phyloP scores from a whole-genome alignment of 1,139 yeast genomes.

The Hanseniaspora gamundiae region DNA sequence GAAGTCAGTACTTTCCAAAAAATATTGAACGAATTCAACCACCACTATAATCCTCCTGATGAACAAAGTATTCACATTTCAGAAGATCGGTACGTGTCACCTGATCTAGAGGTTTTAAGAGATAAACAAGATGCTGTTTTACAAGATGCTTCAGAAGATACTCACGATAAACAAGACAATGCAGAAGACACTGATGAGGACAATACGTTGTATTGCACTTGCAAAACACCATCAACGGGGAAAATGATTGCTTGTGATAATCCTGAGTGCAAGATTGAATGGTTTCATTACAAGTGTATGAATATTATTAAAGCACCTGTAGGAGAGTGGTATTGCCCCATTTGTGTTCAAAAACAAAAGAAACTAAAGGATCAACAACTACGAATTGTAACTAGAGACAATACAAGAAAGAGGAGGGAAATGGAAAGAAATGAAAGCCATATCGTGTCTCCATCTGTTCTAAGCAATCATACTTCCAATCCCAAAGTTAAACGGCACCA shows the following conservation, averaged over 20 bases:
- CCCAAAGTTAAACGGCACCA: neutral
- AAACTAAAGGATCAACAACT: no score
- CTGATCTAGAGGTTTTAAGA: no score
- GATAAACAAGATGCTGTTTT: no score
- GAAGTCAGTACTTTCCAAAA: neutral
- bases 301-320: constrained; percentile 68
- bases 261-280: constrained; percentile 66
- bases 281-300: constrained; percentile 77
- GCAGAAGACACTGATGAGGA: constrained; percentile 10
- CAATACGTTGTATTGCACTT: constrained; percentile 49
- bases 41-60: neutral
- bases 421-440: no score
- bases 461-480: neutral
- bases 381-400: no score
- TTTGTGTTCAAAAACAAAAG: neutral
- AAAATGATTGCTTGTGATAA: constrained; percentile 91
- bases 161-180: neutral
- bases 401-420: neutral
- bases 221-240: constrained; percentile 78
- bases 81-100: no score
- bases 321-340: constrained; percentile 60
- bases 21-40: neutral
- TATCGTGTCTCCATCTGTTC: no score
- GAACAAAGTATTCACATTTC: no score
- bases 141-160: no score